A percentile compares a stretch with the other conserved stretches of the same genome.
Conservation (phyloP, 1,284 basidiomycete genomes). For the Phlebopus sp. region DNA sequence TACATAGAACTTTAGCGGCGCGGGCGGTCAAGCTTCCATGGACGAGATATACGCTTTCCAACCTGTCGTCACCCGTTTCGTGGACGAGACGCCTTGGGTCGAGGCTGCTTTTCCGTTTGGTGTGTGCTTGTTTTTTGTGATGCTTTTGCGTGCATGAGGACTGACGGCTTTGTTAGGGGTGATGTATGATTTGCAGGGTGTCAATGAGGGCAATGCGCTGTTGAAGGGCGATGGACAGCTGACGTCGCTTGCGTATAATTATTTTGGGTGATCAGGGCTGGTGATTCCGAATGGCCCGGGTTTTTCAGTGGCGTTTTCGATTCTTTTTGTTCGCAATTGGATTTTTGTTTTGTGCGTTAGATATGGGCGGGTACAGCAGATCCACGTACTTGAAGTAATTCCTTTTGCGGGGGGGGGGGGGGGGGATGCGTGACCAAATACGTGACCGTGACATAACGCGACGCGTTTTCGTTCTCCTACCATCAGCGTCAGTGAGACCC, state of each 20-base stretch:
- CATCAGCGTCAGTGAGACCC: neutral
- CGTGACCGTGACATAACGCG: constrained; percentile 30
- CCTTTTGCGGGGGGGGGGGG: neutral
- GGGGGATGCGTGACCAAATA: neutral
- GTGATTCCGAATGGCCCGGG: constrained; percentile 23
- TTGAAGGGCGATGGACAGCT: constrained; percentile 42
- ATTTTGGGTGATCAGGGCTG: constrained; percentile 26
- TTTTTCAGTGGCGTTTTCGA: constrained; percentile 14
- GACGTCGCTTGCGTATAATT: constrained; percentile 48
- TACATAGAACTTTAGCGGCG: constrained; percentile 60
- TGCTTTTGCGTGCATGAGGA: neutral
- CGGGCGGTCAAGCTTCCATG: constrained; percentile 47
- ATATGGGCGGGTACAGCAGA: too few relatives aligned
- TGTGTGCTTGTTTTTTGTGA: constrained; percentile 11
- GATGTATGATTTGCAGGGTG: constrained; percentile 67
- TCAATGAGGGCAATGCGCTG: constrained; percentile 63
- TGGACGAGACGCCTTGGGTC: constrained; percentile 56
- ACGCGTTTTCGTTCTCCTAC: constrained; percentile 15
- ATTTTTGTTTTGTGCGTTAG: too few relatives aligned
- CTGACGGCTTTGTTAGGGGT: constrained; percentile 41
- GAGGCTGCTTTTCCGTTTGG: constrained; percentile 69
- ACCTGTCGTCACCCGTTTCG: constrained; percentile 48
- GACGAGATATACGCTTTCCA: constrained; percentile 59
- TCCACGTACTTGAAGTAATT: too few relatives aligned
- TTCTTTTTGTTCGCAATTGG: too few relatives aligned